Conservation (phyloP, 305 asterid species). For the Euphrasia arctica region DNA sequence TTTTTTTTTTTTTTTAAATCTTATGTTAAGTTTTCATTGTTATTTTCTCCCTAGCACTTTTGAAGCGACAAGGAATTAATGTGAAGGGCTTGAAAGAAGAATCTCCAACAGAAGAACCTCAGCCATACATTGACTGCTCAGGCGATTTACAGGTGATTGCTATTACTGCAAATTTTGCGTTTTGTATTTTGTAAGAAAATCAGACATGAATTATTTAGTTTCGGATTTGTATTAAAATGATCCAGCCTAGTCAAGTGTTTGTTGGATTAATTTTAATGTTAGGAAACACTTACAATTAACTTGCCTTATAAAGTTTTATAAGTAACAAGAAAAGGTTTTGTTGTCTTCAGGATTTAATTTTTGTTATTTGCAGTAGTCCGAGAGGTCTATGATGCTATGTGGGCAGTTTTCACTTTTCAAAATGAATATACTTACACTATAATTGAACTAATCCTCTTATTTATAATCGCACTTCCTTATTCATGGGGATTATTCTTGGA, state of each 20-base stretch:
- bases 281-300: not conserved
- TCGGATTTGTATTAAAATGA: not conserved
- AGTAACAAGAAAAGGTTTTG: no score
- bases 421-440: constrained; percentile 13
- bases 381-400: constrained; percentile 4
- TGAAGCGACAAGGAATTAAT: constrained; percentile 93
- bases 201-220: not conserved
- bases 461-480: constrained; percentile 14
- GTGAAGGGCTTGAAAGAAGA: constrained; percentile 93
- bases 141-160: constrained; percentile 87
- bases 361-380: not conserved
- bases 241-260: not conserved
- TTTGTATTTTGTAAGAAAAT: constrained; percentile 8
- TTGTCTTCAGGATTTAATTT: no score
- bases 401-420: not conserved
- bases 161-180: constrained; percentile 22
- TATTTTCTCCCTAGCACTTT: constrained; percentile 56
- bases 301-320: no score
- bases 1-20: constrained; percentile 7
- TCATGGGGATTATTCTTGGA: constrained; percentile 13
- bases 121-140: constrained; percentile 83
- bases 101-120: constrained; percentile 80
- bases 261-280: not conserved
- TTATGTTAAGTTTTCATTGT: constrained; percentile 21
- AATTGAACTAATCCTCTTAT: constrained; percentile 9